Evolutionary conservation across 2,329 filamentous ascomycete genomes (phyloP), one percentile per base, ranked within the genome.

Genomic region (Fusarium staphyleae): DNA sequence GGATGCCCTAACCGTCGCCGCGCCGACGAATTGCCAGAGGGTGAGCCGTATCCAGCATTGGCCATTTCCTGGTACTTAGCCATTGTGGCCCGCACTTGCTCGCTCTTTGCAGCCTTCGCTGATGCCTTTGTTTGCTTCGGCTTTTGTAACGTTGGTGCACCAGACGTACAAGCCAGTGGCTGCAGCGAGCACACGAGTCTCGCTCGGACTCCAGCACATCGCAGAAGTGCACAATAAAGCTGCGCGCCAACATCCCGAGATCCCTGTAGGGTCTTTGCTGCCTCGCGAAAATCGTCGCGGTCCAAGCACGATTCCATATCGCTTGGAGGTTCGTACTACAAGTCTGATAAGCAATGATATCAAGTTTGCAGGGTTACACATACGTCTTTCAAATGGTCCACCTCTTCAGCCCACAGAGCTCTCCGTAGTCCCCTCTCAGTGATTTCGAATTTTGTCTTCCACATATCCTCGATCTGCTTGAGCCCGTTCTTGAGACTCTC

Each of bases 121-220:
- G 59, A 57, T 1, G 64, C 65, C 44, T 71, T 73, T 4, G 47
- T 60, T 12, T 58, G 62, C 15, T 62, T 75, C 5, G 75, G 70
- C 28, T 77, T 79, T 0, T 77, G 74, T 55, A 85, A 71, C 0
- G 75, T 72, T 2, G 83, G 83, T 0, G 77, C 81, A 0, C 77
- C 74, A 5, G 79, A 81, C 3, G 80, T 78, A 62, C 93, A 93
- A 0, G 89, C 81, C 1, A 99, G 78, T 2, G 88, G 85, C 63
- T 99, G 95, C 3, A 99, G 76, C 4, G 95, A 99, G 72, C 92
- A 97, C 1, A 98, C 89, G 4, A 99, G 79, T 11, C 95, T 84
- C 5, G 90, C 81, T 58, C 91, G 86, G 6, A 98, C 85, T 3
- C 91, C 92, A n/a, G 83, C 85, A n/a, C 86, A 84, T 14, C 95